These are phyloP conservation scores for Pleodorina starrii DNA, from an alignment of 139 green algal species.

Conservation along the genomic window DNA sequence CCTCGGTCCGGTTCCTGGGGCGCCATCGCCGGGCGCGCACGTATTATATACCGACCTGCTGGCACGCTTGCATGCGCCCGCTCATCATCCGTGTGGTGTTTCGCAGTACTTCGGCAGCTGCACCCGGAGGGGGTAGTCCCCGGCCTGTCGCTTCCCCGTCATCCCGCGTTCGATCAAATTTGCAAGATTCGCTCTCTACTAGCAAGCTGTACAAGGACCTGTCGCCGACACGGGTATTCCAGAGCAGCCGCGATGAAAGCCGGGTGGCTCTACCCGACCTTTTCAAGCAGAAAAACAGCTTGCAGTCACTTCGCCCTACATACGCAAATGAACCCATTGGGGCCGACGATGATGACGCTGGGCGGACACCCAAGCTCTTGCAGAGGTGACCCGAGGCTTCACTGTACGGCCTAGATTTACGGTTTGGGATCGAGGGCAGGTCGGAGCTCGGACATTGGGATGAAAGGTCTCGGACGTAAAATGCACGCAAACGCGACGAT, in stretches of 20 bases:
- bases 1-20: too few species aligned
- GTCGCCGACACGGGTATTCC: slow-evolving; percentile 6
- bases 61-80: too few species aligned
- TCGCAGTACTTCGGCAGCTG: background rate
- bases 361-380: slow-evolving; percentile 45
- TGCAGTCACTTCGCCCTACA: slow-evolving; percentile 40
- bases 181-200: slow-evolving; percentile 34
- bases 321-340: slow-evolving; percentile 25
- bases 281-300: slow-evolving; percentile 38
- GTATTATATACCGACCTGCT: too few species aligned
- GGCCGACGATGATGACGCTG: background rate
- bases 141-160: slow-evolving; percentile 10
- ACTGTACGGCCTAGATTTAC: too few species aligned
- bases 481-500: too few species aligned
- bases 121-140: background rate
- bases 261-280: slow-evolving; percentile 47
- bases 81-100: too few species aligned
- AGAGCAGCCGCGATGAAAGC: slow-evolving; percentile 7
- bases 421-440: too few species aligned
- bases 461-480: too few species aligned
- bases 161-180: slow-evolving; percentile 20
- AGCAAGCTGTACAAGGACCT: slow-evolving; percentile 49
- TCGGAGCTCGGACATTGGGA: too few species aligned
- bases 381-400: slow-evolving; percentile 22
- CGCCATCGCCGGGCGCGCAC: too few species aligned